A percentile compares a stretch with the other conserved stretches of the same genome.
These are phyloP conservation scores for Mycena belliarum DNA, from an alignment of 768 basidiomycete genomes.

Conservation along the genomic window DNA sequence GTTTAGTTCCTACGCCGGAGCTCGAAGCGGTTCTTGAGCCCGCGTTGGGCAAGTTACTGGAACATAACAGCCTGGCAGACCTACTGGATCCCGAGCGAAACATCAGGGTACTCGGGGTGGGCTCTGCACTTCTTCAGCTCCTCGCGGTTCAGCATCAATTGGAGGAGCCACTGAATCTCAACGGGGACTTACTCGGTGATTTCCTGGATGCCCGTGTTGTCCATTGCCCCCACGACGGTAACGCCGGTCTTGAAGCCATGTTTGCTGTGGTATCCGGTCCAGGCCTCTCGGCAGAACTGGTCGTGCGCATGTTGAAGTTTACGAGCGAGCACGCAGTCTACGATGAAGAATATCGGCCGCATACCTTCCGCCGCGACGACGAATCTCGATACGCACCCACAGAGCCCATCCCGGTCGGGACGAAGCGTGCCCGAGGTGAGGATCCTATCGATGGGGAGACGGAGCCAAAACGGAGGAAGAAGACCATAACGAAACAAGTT, in stretches of 20 bases:
- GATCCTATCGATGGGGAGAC: too few relatives aligned
- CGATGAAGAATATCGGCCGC: too few relatives aligned
- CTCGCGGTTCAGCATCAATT: background rate
- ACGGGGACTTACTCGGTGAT: background rate
- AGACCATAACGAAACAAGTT: too few relatives aligned
- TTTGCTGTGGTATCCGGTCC: background rate
- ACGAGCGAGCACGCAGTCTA: too few relatives aligned
- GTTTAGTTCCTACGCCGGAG: background rate
- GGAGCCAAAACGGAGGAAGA: too few relatives aligned
- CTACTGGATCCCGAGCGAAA: background rate
- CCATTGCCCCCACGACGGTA: background rate
- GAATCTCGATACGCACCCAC: too few relatives aligned
- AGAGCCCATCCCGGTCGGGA: too few relatives aligned
- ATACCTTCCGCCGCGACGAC: too few relatives aligned
- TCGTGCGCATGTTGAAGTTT: too few relatives aligned
- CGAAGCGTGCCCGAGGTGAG: background rate
- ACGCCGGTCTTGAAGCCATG: background rate
- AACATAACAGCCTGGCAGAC: background rate
- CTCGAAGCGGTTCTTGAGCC: background rate
- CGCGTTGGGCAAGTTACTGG: background rate
- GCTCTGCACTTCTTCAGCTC: background rate
- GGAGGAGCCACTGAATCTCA: background rate
- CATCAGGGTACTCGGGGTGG: background rate
- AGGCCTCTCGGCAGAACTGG: too few relatives aligned
- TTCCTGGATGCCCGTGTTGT: background rate